Evolutionary conservation across 2,329 filamentous ascomycete species (phyloP), one percentile per base, ranked within the genome.

Genomic region (Diaporthe destruens): DNA sequence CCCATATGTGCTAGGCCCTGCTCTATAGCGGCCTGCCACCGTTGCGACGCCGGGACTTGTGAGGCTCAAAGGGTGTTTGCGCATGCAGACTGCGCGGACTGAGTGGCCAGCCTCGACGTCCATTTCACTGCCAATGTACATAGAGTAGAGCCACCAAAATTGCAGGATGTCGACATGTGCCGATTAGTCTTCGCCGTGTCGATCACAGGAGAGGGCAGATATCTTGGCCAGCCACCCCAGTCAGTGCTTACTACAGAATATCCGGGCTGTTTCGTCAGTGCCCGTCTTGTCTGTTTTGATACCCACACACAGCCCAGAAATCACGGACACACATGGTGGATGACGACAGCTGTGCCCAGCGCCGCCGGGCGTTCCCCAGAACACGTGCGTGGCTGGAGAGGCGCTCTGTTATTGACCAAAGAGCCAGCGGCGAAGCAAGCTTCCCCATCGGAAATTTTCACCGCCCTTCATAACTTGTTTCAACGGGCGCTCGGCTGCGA

Each of bases 381-480:
- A 66, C 44, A 65, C 61, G 47, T 53, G 61, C 47, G 61, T 66
- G 61, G 61, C 61, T 66, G n/a, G 29, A 29, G 29, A 25, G 61
- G 18, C 32, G 32, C 61, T n/a, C n/a, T n/a, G 61, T 47, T 39
- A 12, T 29, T 23, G 61, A 36, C 32, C 49, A 53, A 14, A 36
- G 34, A 36, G 61, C 61, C 61, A 47, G 61, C 61, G 61, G 61
- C 61, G 47, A 47, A 53, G 61, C 61, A 11, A 34, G 34, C 16
- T 32, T 25, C 61, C 44, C 61, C 47, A 66, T 51, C 61, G 44
- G 61, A 66, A 34, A 49, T 39, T 66, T 53, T 49, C 32, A 53
- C 47, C 47, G 18, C 47, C 32, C n/a, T 20, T 47, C 61, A 53
- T 47, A 20, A 5, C 61, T 39, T 32, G 61, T 66, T 66, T 66